These are phyloP conservation scores for Tetrastigma voinierianum DNA, from an alignment of 164 flowering plant genomes.

Conservation along the genomic window DNA sequence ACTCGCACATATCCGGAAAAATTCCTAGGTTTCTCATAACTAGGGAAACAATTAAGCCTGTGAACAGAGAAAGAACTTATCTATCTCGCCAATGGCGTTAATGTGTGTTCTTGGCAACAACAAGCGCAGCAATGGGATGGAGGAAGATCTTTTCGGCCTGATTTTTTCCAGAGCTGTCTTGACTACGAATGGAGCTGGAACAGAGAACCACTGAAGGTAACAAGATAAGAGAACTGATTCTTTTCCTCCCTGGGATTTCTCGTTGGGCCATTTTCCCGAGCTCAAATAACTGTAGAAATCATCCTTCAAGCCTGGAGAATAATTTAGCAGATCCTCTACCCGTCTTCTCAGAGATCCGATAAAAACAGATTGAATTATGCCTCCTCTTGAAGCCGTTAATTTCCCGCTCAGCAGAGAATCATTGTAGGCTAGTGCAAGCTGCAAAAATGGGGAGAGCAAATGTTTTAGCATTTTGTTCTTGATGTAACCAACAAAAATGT, in stretches of 20 bases:
- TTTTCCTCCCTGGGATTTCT: slow-evolving; percentile 19
- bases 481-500: neutral
- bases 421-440: slow-evolving; percentile 79
- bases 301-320: slow-evolving; percentile 25
- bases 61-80: slow-evolving; percentile 24
- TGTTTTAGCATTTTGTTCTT: neutral
- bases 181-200: slow-evolving; percentile 54
- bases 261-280: slow-evolving; percentile 61
- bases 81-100: slow-evolving; percentile 49
- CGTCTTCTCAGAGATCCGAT: slow-evolving; percentile 69
- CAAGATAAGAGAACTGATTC: slow-evolving; percentile 54
- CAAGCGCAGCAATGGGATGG: slow-evolving; percentile 65
- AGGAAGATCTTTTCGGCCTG: slow-evolving; percentile 39
- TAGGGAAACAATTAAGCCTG: neutral
- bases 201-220: slow-evolving; percentile 80
- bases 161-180: slow-evolving; percentile 48
- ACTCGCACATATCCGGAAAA: too few relatives aligned
- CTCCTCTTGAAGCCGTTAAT: slow-evolving; percentile 50
- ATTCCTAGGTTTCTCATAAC: neutral
- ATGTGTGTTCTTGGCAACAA: slow-evolving; percentile 66
- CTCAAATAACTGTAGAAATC: slow-evolving; percentile 47
- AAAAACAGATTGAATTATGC: slow-evolving; percentile 71
- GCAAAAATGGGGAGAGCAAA: slow-evolving; percentile 16
- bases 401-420: slow-evolving; percentile 70
- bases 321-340: slow-evolving; percentile 59